Evolutionary conservation across 345 rosid species (phyloP), one percentile per base, ranked within the genome.

Genomic region (Hirschfeldia incana): DNA sequence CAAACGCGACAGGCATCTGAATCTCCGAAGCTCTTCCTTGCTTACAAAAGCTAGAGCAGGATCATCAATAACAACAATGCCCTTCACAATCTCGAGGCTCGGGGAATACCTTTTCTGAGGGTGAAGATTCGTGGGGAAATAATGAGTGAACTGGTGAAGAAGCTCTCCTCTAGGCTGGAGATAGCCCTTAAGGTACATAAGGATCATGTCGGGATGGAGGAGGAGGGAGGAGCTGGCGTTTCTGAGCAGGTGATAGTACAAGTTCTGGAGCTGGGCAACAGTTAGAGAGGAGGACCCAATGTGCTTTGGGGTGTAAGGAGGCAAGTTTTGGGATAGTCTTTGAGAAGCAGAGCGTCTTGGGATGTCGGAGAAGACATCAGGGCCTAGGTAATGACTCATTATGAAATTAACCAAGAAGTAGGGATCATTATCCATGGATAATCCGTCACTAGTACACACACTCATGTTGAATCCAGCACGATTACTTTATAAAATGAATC

Each of bases 301-400:
- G 76, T 87, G 85, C 6, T 81, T 87, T n/a, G 72, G 73, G 44
- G 88, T 83, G 81, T 87, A 90, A 11, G 92, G 94, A 2, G 87
- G 87, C 61, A 80, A 76, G 59, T 63, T 65, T 76, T 69, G 44
- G 4, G 87, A 85, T 75, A 85, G 42, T 84, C 94, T 84, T 49
- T 85, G 86, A 74, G 82, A 81, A 2, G 86, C 88, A 6, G 94
- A 90, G 72, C 79, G 57, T 77, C 90, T 84, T 77, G 91, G 91
- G 67, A 81, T 83, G 83, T 88, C 94, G 67, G 87, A 86, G 71
- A 69, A 87, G 64, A 90, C 79, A 83, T 88, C 94, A 67, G 94
- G 94, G 74, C 92, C 92, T 76, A 90, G 69, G 60, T 85, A 90
- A 76, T 81, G 83, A 44, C 86, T 71, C 92, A 88, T 86, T 37